phyloP scores from a whole-genome alignment of 306 rosid genomes.

The Cicer bijugum region DNA sequence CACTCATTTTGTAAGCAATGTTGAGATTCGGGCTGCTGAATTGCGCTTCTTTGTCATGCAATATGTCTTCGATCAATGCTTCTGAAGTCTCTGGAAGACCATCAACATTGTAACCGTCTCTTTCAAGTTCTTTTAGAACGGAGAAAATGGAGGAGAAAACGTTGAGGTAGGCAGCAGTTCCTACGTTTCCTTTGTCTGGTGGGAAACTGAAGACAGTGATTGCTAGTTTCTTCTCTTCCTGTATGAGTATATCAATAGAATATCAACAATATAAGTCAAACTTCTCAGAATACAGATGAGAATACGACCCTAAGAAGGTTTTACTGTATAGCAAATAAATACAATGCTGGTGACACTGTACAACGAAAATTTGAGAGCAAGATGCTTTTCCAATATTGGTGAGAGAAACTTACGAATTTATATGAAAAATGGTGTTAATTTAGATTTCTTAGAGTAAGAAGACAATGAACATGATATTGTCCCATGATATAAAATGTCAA shows the following conservation, averaged over 20 bases:
- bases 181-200: conserved; percentile 98
- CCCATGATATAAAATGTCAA: conserved; percentile 11
- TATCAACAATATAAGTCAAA: conserved; percentile 36
- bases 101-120: conserved; percentile 86
- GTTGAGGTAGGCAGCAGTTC: conserved; percentile 95
- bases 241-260: conserved; percentile 43
- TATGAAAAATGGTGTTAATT: conserved; percentile 4
- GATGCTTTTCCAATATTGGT: neutral
- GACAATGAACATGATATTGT: conserved; percentile 17
- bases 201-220: conserved; percentile 98
- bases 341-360: neutral
- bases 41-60: conserved; percentile 98
- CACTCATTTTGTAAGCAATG: conserved; percentile 88
- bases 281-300: conserved; percentile 14
- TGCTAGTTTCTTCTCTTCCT: conserved; percentile 86
- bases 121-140: conserved; percentile 76
- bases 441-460: conserved; percentile 16
- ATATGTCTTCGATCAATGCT: conserved; percentile 84
- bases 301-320: conserved; percentile 12
- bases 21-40: conserved; percentile 96
- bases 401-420: neutral
- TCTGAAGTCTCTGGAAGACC: conserved; percentile 94
- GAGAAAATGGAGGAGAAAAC: conserved; percentile 93
- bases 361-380: conserved; percentile 6
- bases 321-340: neutral